Evolutionary conservation across 352 stramenopile species (phyloP), one percentile per base, ranked within the genome.

Genomic region (Pythium rishiriense): DNA sequence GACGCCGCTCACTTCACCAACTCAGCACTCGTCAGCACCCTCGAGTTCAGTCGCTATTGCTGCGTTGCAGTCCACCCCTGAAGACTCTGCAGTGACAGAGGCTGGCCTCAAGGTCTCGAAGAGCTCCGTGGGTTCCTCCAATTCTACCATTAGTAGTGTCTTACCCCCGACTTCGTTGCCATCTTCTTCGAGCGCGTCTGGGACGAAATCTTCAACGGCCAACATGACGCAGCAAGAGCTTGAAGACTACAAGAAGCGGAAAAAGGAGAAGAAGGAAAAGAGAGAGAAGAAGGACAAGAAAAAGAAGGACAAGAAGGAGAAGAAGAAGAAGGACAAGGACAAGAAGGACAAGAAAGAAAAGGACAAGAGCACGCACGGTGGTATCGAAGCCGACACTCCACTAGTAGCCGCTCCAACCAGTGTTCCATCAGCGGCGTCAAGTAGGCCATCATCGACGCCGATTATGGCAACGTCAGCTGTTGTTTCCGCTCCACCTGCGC

Each of bases 201-300:
- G 26, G n/a, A 22, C 26, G n/a, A 70, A 61, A 22, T n/a, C 49
- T 2, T 54, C 58, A 1, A 60, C 52, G 2, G 19, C 54, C 0
- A 29, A 57, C 29, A 69, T 68, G 61, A 68, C 61, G n/a, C 24
- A 51, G 12, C 39, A 61, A 28, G 61, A 68, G 35, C 52, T 68
- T 2, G 61, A 62, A 33, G 61, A 62, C n/a, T 62, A 62, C 45
- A 61, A 62, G 45, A 68, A 50, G 41, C 43, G 50, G 14, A 69
- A 63, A 33, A 69, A 63, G 41, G 80, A 87, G 19, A 76, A 78
- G 12, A 79, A 85, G 48, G 80, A 88, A 26, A 85, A 86, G 46
- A 86, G 93, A 37, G 78, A 85, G 55, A 79, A 86, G 43, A 81
- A 93, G 33, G 79, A 91, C 29, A 81, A 91, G 43, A 85, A 92